Conservation (phyloP, 2,329 filamentous ascomycete species). For the Juglanconis oblonga region DNA sequence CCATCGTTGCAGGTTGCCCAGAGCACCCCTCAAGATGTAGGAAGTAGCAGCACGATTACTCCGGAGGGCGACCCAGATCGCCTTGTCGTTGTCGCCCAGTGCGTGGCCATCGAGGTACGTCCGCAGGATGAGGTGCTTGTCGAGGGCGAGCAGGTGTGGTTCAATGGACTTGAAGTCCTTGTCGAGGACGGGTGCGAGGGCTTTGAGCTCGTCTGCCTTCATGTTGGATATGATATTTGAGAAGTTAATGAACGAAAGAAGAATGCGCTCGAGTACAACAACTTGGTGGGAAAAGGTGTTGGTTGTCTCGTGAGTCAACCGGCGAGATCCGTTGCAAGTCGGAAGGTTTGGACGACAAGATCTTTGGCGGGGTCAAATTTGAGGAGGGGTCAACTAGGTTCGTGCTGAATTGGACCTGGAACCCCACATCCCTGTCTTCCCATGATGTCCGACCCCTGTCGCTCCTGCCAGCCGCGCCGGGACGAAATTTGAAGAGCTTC, state of each 20-base stretch:
- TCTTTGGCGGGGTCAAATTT: slow-evolving; percentile 21
- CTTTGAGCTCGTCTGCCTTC: slow-evolving; percentile 55
- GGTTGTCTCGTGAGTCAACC: slow-evolving; percentile 16
- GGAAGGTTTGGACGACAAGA: slow-evolving; percentile 11
- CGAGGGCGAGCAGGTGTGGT: slow-evolving; percentile 69
- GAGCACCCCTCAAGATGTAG: slow-evolving; percentile 73
- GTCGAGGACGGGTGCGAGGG: slow-evolving; percentile 48
- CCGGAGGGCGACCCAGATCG: slow-evolving; percentile 79
- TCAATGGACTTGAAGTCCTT: slow-evolving; percentile 83
- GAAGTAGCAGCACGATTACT: slow-evolving; percentile 81
- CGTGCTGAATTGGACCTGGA: not conserved
- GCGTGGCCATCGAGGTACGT: slow-evolving; percentile 82
- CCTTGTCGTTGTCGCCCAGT: slow-evolving; percentile 72
- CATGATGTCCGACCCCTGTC: not conserved
- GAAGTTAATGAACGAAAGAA: not conserved
- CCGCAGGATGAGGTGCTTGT: slow-evolving; percentile 83
- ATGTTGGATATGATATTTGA: slow-evolving; percentile 34
- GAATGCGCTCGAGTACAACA: not conserved
- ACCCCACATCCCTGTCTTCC: not conserved
- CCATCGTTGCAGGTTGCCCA: slow-evolving; percentile 80
- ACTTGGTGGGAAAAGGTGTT: not conserved
- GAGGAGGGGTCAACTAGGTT: slow-evolving; percentile 21
- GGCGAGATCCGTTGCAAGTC: slow-evolving; percentile 7
- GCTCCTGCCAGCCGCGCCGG: not conserved
- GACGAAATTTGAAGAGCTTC: not conserved